A percentile compares a stretch with the other conserved stretches of the same genome.
Conservation (phyloP, 225 moss, liverwort and hornwort genomes). For the Polytrichum commune region DNA sequence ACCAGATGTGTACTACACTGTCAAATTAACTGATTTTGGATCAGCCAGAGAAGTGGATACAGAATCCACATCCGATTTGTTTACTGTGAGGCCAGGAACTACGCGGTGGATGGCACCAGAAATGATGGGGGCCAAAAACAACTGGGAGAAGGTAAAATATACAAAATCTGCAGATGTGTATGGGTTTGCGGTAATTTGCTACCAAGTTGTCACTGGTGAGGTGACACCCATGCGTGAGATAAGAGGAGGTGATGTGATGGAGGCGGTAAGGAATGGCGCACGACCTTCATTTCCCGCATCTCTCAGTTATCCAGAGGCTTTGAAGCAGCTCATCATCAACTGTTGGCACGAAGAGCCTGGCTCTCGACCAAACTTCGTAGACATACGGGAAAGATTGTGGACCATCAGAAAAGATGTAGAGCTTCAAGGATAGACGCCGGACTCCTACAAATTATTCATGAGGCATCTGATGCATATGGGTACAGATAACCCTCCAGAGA, state of each 20-base stretch:
- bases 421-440: too few relatives aligned
- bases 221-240: neutral
- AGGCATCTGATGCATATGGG: too few relatives aligned
- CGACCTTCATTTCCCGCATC: neutral
- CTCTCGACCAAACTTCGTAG: neutral
- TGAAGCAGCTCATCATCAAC: neutral
- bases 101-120: neutral
- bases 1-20: neutral
- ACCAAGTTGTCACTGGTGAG: neutral
- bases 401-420: neutral
- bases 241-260: neutral
- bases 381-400: neutral
- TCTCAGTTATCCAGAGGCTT: neutral
- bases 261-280: neutral
- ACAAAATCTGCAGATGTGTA: neutral
- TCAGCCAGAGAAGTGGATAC: neutral
- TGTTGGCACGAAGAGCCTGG: neutral
- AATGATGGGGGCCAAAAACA: neutral
- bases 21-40: constrained; percentile 14
- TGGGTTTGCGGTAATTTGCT: neutral
- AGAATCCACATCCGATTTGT: neutral
- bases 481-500: too few relatives aligned
- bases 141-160: neutral
- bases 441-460: too few relatives aligned
- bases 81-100: neutral